Conservation (phyloP, 768 basidiomycete genomes). For the Polyporus arcularius region DNA sequence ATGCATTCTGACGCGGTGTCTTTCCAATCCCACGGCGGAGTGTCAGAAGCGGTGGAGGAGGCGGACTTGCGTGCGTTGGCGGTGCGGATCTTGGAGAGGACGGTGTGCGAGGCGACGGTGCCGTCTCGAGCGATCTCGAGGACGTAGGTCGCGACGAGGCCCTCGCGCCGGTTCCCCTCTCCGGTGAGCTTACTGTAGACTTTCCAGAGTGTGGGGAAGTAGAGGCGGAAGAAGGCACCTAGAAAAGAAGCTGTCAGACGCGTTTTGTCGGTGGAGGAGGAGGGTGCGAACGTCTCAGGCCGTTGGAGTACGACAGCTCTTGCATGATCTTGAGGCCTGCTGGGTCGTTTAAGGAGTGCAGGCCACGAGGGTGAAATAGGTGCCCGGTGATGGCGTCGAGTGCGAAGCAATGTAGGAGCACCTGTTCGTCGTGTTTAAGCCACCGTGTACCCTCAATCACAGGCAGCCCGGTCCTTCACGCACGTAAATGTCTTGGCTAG, state of each 20-base stretch:
- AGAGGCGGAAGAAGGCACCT: conserved; percentile 19
- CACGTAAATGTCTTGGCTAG: conserved; percentile 22
- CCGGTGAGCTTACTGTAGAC: background rate
- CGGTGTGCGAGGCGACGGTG: conserved; percentile 19
- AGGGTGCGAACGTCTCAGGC: conserved; percentile 4
- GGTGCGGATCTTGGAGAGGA: conserved; percentile 21
- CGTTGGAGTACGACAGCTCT: conserved; percentile 19
- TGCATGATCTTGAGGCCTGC: conserved; percentile 16
- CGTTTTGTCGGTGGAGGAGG: background rate
- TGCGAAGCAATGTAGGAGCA: conserved; percentile 21
- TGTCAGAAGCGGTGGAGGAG: background rate
- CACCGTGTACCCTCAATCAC: background rate
- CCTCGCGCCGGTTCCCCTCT: background rate
- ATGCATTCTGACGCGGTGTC: conserved; percentile 23
- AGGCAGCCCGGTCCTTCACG: background rate
- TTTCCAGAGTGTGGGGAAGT: conserved; percentile 8
- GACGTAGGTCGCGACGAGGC: conserved; percentile 16
- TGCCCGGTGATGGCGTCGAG: conserved; percentile 23
- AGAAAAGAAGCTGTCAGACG: background rate
- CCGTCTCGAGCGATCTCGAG: conserved; percentile 9
- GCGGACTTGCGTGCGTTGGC: background rate
- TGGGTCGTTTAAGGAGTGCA: conserved; percentile 13
- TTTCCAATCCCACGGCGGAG: background rate
- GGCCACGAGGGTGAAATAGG: conserved; percentile 21
- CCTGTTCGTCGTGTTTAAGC: conserved; percentile 3